These are phyloP conservation scores for Leccinum incarnatum DNA, from an alignment of 768 basidiomycete species.

Conservation along the genomic window DNA sequence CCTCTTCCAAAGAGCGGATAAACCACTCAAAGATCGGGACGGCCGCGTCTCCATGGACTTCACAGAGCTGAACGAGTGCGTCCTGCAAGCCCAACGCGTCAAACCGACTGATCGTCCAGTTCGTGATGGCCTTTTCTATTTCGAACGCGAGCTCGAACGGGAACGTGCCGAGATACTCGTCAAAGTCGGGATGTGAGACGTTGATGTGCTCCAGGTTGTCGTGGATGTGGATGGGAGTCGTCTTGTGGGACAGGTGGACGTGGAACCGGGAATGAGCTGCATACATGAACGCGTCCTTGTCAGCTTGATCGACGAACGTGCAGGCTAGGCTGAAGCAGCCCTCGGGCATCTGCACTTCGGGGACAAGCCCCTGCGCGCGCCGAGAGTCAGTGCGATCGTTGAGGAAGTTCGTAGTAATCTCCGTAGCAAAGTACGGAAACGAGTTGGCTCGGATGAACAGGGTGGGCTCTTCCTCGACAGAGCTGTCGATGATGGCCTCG, in stretches of 20 bases:
- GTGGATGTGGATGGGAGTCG: conserved; percentile 11
- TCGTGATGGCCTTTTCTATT: conserved; percentile 36
- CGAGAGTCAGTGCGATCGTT: background rate
- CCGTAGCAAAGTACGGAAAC: conserved; percentile 30
- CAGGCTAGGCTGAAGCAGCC: conserved; percentile 31
- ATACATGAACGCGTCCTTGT: conserved; percentile 30
- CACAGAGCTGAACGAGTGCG: conserved; percentile 20
- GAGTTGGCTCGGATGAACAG: conserved; percentile 34
- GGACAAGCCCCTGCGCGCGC: conserved; percentile 29
- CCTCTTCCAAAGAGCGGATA: conserved; percentile 20
- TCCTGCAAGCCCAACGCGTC: conserved; percentile 25
- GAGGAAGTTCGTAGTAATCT: no score
- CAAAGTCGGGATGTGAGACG: conserved; percentile 11
- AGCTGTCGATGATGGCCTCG: conserved; percentile 19
- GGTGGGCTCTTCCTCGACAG: conserved; percentile 6
- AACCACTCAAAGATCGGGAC: conserved; percentile 26
- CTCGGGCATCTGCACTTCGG: conserved; percentile 24
- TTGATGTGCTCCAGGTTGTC: conserved; percentile 7
- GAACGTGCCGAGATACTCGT: conserved; percentile 24
- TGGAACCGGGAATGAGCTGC: conserved; percentile 23
- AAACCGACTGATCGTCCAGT: conserved; percentile 21
- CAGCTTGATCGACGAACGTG: conserved; percentile 24
- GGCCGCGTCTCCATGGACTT: conserved; percentile 9
- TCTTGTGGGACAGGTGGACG: conserved; percentile 7
- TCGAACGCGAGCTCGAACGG: conserved; percentile 39